Conservation (phyloP, 2,329 filamentous ascomycete species). For the Diplodia scrobiculata region DNA sequence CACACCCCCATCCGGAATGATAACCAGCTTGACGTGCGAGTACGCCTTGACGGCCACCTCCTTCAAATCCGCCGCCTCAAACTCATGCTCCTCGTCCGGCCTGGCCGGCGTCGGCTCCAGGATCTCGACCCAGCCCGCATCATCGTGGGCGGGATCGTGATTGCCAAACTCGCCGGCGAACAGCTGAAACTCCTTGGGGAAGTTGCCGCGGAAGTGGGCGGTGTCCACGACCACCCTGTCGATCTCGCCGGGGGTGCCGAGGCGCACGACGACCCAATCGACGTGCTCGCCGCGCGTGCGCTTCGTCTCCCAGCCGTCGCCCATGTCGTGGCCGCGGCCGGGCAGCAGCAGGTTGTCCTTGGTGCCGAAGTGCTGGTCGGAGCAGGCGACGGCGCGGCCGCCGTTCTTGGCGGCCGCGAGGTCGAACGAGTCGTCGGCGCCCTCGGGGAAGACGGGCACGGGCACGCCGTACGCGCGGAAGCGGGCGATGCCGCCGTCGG, state of each 20-base stretch:
- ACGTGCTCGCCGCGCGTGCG: constrained; percentile 72
- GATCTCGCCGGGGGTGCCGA: constrained; percentile 67
- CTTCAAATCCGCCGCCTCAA: constrained; percentile 48
- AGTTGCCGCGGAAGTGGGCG: constrained; percentile 81
- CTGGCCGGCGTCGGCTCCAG: constrained; percentile 68
- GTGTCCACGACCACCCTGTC: constrained; percentile 75
- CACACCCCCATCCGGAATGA: constrained; percentile 90
- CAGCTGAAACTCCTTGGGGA: constrained; percentile 73
- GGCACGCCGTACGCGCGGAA: constrained; percentile 77
- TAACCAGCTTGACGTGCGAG: constrained; percentile 85
- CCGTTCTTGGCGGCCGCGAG: constrained; percentile 78
- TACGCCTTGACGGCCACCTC: constrained; percentile 62
- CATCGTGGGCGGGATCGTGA: constrained; percentile 60
- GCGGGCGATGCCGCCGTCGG: constrained; percentile 79
- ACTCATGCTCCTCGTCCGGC: constrained; percentile 72
- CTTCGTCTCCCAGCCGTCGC: constrained; percentile 84
- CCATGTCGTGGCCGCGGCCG: constrained; percentile 79
- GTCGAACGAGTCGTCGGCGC: constrained; percentile 68
- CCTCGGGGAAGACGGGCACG: constrained; percentile 72
- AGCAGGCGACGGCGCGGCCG: constrained; percentile 72
- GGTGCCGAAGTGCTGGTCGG: constrained; percentile 81
- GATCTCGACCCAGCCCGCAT: constrained; percentile 66
- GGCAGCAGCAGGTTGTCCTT: constrained; percentile 80
- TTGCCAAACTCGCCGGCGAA: constrained; percentile 59
- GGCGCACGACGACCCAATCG: constrained; percentile 77